A percentile compares a stretch with the other conserved stretches of the same genome.
Conservation (phyloP, 306 rosid species). For the Prunus mira region DNA sequence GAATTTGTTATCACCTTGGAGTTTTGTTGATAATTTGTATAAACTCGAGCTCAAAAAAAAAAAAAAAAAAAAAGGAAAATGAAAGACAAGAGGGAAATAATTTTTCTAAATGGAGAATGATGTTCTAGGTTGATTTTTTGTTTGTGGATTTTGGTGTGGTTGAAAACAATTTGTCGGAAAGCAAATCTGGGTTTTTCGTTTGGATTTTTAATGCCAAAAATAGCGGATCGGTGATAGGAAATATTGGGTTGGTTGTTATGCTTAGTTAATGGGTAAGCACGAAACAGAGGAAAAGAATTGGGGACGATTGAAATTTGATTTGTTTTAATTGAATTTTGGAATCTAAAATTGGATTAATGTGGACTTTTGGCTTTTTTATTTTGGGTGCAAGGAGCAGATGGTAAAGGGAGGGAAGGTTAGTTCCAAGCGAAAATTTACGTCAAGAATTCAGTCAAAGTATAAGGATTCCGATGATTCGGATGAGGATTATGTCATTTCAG, state of each 20-base stretch:
- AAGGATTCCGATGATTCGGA: constrained; percentile 80
- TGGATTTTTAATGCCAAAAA: constrained; percentile 14
- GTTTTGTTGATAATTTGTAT: background rate
- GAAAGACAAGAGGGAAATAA: background rate
- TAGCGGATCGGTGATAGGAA: constrained; percentile 50
- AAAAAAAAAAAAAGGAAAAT: background rate
- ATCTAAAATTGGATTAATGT: constrained; percentile 5
- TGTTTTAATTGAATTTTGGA: background rate
- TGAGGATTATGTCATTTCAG: constrained; percentile 86
- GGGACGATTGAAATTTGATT: background rate
- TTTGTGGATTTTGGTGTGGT: background rate
- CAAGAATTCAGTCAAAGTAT: constrained; percentile 44
- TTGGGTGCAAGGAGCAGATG: constrained; percentile 63
- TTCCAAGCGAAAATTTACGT: constrained; percentile 42
- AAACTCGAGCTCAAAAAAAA: background rate
- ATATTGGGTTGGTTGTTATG: constrained; percentile 24
- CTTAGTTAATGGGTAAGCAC: constrained; percentile 1
- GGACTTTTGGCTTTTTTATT: background rate
- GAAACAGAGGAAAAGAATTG: background rate
- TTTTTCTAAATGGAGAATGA: background rate
- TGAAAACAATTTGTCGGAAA: constrained; percentile 14
- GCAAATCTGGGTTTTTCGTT: constrained; percentile 20
- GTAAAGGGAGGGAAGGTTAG: constrained; percentile 76
- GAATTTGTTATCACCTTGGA: background rate
- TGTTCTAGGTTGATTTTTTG: background rate